phyloP scores from a whole-genome alignment of 768 basidiomycete genomes.

The Macrolepiota albuminosa region DNA sequence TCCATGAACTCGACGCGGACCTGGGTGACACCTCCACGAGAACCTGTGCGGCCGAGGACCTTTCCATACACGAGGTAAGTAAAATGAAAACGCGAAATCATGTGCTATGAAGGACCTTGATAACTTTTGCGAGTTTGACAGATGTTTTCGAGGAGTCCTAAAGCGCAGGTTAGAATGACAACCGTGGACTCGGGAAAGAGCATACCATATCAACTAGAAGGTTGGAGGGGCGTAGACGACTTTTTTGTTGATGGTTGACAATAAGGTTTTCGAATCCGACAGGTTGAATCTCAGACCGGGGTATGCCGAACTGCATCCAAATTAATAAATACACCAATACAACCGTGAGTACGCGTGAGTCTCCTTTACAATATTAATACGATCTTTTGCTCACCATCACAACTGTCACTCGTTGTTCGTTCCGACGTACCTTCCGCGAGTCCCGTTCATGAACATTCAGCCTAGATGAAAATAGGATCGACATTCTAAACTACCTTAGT shows the following conservation, averaged over 20 bases:
- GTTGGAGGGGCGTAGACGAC: conserved; percentile 5
- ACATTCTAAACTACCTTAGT: no score
- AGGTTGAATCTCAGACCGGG: conserved; percentile 14
- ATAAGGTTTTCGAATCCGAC: conserved; percentile 16
- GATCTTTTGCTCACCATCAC: no score
- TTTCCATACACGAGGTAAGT: conserved; percentile 26
- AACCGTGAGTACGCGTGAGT: no score
- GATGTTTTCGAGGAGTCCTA: conserved; percentile 87
- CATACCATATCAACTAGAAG: conserved; percentile 28
- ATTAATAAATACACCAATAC: no score
- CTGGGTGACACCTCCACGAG: conserved; percentile 98
- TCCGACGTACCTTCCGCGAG: no score
- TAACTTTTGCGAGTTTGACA: conserved; percentile 96
- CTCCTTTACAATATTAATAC: no score
- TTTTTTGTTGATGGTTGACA: conserved; percentile 18
- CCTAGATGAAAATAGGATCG: no score
- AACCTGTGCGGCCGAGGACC: conserved; percentile 98
- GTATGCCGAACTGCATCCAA: not conserved
- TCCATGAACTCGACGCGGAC: conserved; percentile 99
- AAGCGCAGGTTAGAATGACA: not conserved
- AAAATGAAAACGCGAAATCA: not conserved
- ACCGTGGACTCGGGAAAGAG: not conserved
- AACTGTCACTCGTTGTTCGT: no score
- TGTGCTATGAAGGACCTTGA: conserved; percentile 60
- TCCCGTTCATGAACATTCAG: no score